Evolutionary conservation across 164 flowering plant species (phyloP).

Genomic region (Dillenia suffruticosa): DNA sequence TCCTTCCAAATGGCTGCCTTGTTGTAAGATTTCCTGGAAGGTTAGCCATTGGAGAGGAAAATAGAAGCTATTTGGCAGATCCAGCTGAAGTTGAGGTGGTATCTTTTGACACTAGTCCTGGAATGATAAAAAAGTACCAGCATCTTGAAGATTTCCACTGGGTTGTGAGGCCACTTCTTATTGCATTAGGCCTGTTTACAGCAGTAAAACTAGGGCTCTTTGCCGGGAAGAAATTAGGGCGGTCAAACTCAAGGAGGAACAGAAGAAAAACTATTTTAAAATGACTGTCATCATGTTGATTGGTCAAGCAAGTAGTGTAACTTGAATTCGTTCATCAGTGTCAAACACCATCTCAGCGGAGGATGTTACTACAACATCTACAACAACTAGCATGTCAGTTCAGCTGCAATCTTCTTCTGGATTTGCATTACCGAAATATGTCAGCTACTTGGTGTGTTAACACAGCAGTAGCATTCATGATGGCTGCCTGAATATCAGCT

Average conservation of each 20-base stretch:
- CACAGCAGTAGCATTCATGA: too few species aligned
- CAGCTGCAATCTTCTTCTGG: too few species aligned
- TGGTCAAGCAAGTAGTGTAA: constrained; percentile 32
- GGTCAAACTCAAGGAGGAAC: constrained; percentile 36
- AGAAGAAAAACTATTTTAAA: constrained; percentile 10
- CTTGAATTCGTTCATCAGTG: constrained; percentile 63
- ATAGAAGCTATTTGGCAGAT: constrained; percentile 55
- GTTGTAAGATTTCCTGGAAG: constrained; percentile 74
- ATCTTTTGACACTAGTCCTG: constrained; percentile 47
- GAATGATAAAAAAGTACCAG: constrained; percentile 69
- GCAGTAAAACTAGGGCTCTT: constrained; percentile 67
- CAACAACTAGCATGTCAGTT: too few species aligned
- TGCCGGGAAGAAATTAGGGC: constrained; percentile 49
- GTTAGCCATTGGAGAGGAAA: constrained; percentile 33
- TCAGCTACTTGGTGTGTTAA: too few species aligned
- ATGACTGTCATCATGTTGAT: constrained; percentile 33
- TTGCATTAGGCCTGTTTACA: constrained; percentile 71
- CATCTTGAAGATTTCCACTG: constrained; percentile 96
- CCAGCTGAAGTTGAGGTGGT: constrained; percentile 89
- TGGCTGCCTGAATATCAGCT: too few species aligned
- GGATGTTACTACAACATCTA: background rate
- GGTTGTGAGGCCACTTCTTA: constrained; percentile 80
- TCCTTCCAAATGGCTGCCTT: constrained; percentile 67
- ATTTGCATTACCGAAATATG: too few species aligned
- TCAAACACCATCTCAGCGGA: constrained; percentile 55